Evolutionary conservation across 2,329 filamentous ascomycete genomes (phyloP).

Genomic region (Colletotrichum eremochloae): DNA sequence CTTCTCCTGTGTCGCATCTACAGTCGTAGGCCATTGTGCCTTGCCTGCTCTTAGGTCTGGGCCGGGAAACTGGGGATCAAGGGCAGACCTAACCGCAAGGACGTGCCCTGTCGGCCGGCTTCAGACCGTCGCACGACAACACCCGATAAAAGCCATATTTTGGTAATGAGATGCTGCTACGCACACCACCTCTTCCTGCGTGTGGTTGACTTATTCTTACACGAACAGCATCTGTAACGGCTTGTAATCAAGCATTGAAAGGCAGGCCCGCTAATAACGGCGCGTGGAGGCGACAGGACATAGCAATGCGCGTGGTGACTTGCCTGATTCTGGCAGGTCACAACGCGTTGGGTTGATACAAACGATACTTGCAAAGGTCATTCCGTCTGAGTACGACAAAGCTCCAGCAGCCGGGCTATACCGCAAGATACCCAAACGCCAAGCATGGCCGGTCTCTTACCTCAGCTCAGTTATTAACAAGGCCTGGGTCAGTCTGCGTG

Average conservation of each 20-base stretch:
- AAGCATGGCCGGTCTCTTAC: constrained; percentile 32
- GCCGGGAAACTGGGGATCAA: constrained; percentile 17
- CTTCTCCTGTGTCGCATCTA: constrained; percentile 18
- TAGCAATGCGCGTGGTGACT: constrained; percentile 2
- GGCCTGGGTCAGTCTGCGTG: background rate
- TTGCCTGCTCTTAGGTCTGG: constrained; percentile 3
- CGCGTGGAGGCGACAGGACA: background rate
- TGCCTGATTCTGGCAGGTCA: constrained; percentile 34
- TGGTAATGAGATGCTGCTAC: constrained; percentile 28
- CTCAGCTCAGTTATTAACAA: constrained; percentile 13
- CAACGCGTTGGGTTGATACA: constrained; percentile 7
- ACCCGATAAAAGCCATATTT: constrained; percentile 13
- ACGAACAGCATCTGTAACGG: background rate
- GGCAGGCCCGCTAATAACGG: background rate
- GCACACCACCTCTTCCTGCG: constrained; percentile 1
- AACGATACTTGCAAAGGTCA: constrained; percentile 1
- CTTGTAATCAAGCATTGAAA: background rate
- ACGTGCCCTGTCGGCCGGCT: constrained; percentile 21
- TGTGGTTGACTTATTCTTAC: background rate
- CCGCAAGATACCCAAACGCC: constrained; percentile 31
- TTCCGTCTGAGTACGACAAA: background rate
- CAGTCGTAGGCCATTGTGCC: constrained; percentile 17
- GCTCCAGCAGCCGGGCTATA: constrained; percentile 30
- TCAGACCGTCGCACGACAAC: constrained; percentile 25
- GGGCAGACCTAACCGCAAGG: constrained; percentile 18